Evolutionary conservation across 129 eudicot genomes (phyloP).

Genomic region (Pittosporum tobira): DNA sequence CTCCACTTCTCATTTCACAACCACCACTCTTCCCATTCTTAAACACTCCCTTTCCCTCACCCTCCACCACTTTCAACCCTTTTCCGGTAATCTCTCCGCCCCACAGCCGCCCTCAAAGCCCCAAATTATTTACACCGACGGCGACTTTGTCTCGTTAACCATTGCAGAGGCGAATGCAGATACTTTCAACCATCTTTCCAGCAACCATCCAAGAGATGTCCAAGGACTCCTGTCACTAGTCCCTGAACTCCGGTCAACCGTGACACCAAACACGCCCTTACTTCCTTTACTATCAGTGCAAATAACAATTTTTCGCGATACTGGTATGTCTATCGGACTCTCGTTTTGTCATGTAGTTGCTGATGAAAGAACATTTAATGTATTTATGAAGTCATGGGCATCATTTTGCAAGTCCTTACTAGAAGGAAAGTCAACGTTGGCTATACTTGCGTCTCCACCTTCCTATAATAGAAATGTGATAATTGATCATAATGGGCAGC

Average conservation of each 20-base stretch:
- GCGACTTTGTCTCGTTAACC: slow-evolving; percentile 26
- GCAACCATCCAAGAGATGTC: slow-evolving; percentile 14
- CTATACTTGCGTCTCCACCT: background rate
- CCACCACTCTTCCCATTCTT: slow-evolving; percentile 31
- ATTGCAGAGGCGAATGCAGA: slow-evolving; percentile 21
- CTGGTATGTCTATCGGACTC: slow-evolving; percentile 26
- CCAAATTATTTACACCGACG: slow-evolving; percentile 14
- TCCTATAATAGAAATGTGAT: slow-evolving; percentile 23
- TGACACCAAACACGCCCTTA: background rate
- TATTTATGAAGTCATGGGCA: slow-evolving; percentile 35
- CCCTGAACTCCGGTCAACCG: slow-evolving; percentile 16
- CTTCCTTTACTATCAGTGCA: slow-evolving; percentile 25
- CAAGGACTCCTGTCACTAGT: slow-evolving; percentile 21
- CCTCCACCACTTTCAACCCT: slow-evolving; percentile 47
- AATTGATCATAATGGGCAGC: slow-evolving; percentile 5
- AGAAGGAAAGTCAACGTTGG: background rate
- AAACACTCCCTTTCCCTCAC: slow-evolving; percentile 49
- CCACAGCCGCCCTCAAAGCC: slow-evolving; percentile 26
- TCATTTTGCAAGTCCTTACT: slow-evolving; percentile 16
- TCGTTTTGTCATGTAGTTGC: slow-evolving; percentile 18
- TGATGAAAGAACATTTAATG: slow-evolving; percentile 31
- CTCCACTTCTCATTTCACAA: slow-evolving; percentile 16
- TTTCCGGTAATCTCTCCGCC: slow-evolving; percentile 32
- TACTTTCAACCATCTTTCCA: slow-evolving; percentile 16
- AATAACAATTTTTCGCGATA: slow-evolving; percentile 22